Base-by-base conservation (phyloP, 108 stramenopile species). In the Schizochytrium sp. region DNA sequence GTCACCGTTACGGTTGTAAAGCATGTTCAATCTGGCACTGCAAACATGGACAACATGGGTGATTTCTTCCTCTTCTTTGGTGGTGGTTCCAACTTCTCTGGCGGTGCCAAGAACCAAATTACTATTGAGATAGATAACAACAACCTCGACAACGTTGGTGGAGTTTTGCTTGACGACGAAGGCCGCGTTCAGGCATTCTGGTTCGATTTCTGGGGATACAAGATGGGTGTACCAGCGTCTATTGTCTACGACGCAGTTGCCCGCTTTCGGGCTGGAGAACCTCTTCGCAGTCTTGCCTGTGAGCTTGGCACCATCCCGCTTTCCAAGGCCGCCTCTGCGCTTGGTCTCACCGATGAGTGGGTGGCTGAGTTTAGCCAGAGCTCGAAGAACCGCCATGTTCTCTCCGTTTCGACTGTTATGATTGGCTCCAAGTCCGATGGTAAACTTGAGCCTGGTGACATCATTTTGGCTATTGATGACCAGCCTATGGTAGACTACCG, bases 401-500 rank as follows among this genome's bases (percentile, higher is more conserved):
- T 83, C 17, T 55, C 45, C 76, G 53, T 83, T 7, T 55, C 50
- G 5, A 83, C 47, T 17, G 3, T 55, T 8, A 17, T 83, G 4
- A 55, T 55, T 38, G 76, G 76, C 8, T 83, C 76, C 10, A 55
- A 49, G 5, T 83, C 76, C 2, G 76, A 49, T 5, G 28, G 55
- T 47, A 10, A 55, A 5, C 76, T 83, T 3, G n/a, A 83, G 76
- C 53, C 76, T 10, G 76, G 76, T 40, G 76, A 83, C 53, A 49
- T 83, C 47, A 55, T 83, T 83, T 53, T 83, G 13, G 76, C 76
- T 38, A 83, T 83, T 42, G 76, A 83, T 55, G 76, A 83, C 53
- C 28, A 83, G 53, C 76, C 76, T 0, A 83, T 83, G 76, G 40
- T 83, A 5, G 76, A 83, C 53, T 83, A 55, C 28, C 76, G 50